Base-by-base conservation (phyloP, 2,329 filamentous ascomycete genomes). In the Dothistroma septosporum region DNA sequence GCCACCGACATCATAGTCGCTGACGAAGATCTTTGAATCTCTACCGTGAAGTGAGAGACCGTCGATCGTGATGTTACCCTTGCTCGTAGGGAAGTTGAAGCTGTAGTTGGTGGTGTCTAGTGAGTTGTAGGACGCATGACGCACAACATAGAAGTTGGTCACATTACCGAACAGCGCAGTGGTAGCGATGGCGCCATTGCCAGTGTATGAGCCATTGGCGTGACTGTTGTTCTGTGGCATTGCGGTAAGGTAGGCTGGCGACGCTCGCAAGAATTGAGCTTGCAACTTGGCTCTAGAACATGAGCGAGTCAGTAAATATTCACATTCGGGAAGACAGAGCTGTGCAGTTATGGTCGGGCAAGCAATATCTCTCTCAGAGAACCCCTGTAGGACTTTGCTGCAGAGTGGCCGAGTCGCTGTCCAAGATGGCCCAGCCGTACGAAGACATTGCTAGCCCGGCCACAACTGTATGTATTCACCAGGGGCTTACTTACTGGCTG, bases 231-330 rank as follows among this genome's bases (percentile, higher is more conserved):
- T 77, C 11, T 81, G 80, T 1, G 86, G 82, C 0, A 77, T 79
- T 0, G 86, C 83, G 2, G 83, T 82, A 19, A 91, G 76, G 67
- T 90, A 92, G 0, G 83, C 84, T 0, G 88, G 87, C 0, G 88
- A 90, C 0, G 86, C 87, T 66, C 87, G 87, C 56, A 90, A 74
- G 73, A 93, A 93, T 66, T 90, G 88, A 28, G 84, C 88, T 64
- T 90, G 78, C 0, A 93, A 82, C 70, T 93, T 94, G 28, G 90
- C 78, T 28, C 24, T 28, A 28, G 24, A 28, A 28, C 24, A 28
- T 28, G 2, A 28, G 24, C 2, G 24, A 28, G 24, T 28, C 24
- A 28, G 24, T 28, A 28, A 6, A 28, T 28, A 28, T 28, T 28
- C 24, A 28, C 3, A 28, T 28, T 28, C 24, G 24, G 6, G 24